A percentile compares a stretch with the other conserved stretches of the same genome.
phyloP scores from a whole-genome alignment of 805 yeast genomes.

The Yarrowia porcina region DNA sequence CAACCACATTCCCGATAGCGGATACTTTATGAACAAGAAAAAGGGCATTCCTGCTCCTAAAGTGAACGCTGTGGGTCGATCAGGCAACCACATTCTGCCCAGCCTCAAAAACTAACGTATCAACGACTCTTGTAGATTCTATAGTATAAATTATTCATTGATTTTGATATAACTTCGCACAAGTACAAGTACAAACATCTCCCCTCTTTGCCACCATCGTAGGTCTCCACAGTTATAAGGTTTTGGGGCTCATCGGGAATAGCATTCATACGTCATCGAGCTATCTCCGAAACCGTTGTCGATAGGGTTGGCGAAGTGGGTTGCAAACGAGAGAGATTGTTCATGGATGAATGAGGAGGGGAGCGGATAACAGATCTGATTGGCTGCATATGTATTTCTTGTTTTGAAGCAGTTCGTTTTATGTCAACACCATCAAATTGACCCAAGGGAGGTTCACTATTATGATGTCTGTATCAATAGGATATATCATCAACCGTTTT shows the following conservation, averaged over 20 bases:
- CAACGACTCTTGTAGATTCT: background rate
- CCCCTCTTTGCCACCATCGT: background rate
- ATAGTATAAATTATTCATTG: background rate
- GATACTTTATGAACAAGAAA: background rate
- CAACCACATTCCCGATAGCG: background rate
- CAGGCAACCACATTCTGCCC: conserved; percentile 19
- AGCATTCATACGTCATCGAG: background rate
- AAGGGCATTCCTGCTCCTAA: conserved; percentile 15
- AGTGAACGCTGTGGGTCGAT: conserved; percentile 12
- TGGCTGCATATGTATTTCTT: too few relatives aligned
- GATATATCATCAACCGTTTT: background rate
- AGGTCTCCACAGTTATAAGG: too few relatives aligned
- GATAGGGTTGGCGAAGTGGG: background rate
- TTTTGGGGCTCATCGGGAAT: background rate
- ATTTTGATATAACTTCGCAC: too few relatives aligned
- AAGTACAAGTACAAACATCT: too few relatives aligned
- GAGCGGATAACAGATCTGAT: too few relatives aligned
- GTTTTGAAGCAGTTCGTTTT: too few relatives aligned
- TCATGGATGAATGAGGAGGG: too few relatives aligned
- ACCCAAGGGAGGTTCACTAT: background rate
- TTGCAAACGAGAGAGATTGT: too few relatives aligned
- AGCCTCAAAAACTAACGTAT: background rate
- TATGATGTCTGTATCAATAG: background rate
- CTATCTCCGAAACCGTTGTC: background rate
- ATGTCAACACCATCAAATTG: too few relatives aligned